Evolutionary conservation across 768 basidiomycete genomes (phyloP).

Genomic region (Tylopilus sp.): DNA sequence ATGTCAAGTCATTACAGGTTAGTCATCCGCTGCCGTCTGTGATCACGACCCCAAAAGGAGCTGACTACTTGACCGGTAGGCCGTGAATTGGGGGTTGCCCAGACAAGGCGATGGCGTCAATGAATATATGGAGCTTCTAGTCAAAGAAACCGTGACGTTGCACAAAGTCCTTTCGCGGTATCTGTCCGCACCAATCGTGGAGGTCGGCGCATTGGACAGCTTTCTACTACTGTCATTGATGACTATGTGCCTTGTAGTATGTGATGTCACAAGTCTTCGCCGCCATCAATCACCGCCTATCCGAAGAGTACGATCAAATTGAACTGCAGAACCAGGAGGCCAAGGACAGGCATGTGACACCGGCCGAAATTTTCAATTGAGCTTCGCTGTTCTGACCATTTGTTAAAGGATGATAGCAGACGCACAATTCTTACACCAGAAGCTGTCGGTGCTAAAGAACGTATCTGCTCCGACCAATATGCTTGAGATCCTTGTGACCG

Average conservation of each 20-base stretch:
- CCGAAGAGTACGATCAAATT: slow-evolving; percentile 80
- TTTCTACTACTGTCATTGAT: slow-evolving; percentile 10
- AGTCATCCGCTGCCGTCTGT: slow-evolving; percentile 17
- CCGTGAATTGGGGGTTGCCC: slow-evolving; percentile 72
- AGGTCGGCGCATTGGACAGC: slow-evolving; percentile 46
- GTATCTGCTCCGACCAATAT: slow-evolving; percentile 68
- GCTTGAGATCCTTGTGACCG: slow-evolving; percentile 82
- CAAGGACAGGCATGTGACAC: slow-evolving; percentile 64
- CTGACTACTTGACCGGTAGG: slow-evolving; percentile 39
- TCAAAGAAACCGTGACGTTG: slow-evolving; percentile 92
- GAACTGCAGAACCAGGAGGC: slow-evolving; percentile 81
- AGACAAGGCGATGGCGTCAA: slow-evolving; percentile 64
- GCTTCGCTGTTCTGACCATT: slow-evolving; percentile 14
- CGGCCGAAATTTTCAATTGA: slow-evolving; percentile 2
- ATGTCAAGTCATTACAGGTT: slow-evolving; percentile 81
- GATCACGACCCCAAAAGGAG: too few species aligned
- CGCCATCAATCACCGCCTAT: slow-evolving; percentile 86
- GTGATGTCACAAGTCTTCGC: slow-evolving; percentile 96
- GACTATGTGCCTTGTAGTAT: slow-evolving; percentile 44
- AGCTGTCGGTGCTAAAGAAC: slow-evolving; percentile 71
- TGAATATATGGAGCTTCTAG: slow-evolving; percentile 88
- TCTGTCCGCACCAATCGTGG: slow-evolving; percentile 71
- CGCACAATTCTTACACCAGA: slow-evolving; percentile 71
- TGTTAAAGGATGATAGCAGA: slow-evolving; percentile 70
- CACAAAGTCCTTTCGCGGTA: slow-evolving; percentile 96